These are phyloP conservation scores for Oryza coarctata DNA, from an alignment of 176 grass and related monocot genomes.

Conservation along the genomic window DNA sequence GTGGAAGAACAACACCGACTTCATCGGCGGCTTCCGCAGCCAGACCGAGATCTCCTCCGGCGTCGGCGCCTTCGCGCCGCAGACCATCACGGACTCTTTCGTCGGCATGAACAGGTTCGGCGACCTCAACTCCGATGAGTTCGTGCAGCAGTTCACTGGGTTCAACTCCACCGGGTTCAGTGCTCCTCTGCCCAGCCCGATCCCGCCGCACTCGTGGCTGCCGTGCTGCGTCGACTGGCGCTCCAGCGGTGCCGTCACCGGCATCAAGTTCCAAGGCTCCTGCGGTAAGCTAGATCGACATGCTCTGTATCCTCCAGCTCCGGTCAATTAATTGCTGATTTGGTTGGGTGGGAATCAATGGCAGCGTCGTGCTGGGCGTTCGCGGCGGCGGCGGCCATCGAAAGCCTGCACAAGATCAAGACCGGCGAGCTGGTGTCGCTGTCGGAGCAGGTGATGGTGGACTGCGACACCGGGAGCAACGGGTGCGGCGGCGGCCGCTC, in stretches of 20 bases:
- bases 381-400: slow-evolving; percentile 20
- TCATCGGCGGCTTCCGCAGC: slow-evolving; percentile 21
- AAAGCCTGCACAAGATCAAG: slow-evolving; percentile 28
- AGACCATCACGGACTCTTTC: slow-evolving; percentile 1
- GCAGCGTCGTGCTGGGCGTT: slow-evolving; percentile 37
- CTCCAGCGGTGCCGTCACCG: slow-evolving; percentile 32
- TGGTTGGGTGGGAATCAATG: not conserved
- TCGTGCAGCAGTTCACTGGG: slow-evolving; percentile 22
- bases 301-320: too few species aligned
- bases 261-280: slow-evolving; percentile 21
- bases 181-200: not conserved
- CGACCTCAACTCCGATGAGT: slow-evolving; percentile 19
- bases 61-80: slow-evolving; percentile 11
- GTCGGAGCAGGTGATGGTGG: slow-evolving; percentile 39
- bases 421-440: slow-evolving; percentile 15
- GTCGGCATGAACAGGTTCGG: slow-evolving; percentile 45
- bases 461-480: slow-evolving; percentile 14
- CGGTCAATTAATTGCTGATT: not conserved
- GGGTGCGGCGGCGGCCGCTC: slow-evolving; percentile 23
- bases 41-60: not conserved
- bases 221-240: slow-evolving; percentile 45
- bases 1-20: slow-evolving; percentile 21
- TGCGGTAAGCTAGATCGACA: slow-evolving; percentile 23
- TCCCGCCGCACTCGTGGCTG: not conserved
- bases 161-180: not conserved